A percentile compares a stretch with the other conserved stretches of the same genome.
phyloP scores from a whole-genome alignment of 768 basidiomycete genomes.

The button mushroom (Agaricus bisporus) region DNA sequence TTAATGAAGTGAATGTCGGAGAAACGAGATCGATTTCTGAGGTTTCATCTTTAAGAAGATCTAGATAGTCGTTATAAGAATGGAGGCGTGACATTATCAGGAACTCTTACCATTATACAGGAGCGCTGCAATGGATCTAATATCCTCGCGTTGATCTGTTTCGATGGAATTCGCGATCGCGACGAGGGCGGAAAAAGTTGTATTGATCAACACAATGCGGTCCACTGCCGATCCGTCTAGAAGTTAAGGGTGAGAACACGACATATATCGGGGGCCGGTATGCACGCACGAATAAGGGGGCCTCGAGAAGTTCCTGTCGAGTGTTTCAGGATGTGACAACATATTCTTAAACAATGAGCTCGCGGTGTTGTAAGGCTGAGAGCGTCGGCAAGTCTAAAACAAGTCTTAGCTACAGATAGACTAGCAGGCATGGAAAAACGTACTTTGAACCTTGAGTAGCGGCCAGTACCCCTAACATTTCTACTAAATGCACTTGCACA shows the following conservation, averaged over 20 bases:
- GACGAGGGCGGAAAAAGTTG: constrained; percentile 56
- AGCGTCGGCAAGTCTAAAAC: constrained; percentile 24
- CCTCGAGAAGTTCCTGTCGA: constrained; percentile 52
- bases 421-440: neutral
- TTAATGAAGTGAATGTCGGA: constrained; percentile 76
- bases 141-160: constrained; percentile 58
- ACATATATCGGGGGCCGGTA: neutral
- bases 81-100: neutral
- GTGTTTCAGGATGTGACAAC: constrained; percentile 73
- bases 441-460: constrained; percentile 27
- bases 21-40: constrained; percentile 74
- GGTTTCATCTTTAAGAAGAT: constrained; percentile 82
- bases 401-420: neutral
- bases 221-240: constrained; percentile 50
- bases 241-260: constrained; percentile 8
- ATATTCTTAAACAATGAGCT: constrained; percentile 76
- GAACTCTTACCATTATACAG: constrained; percentile 63
- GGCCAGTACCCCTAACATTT: constrained; percentile 59
- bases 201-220: constrained; percentile 57
- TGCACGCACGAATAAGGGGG: constrained; percentile 43
- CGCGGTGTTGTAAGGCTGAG: constrained; percentile 39
- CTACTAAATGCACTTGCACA: constrained; percentile 67
- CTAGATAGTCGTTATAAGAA: constrained; percentile 24
- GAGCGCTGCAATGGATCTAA: constrained; percentile 72
- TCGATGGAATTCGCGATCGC: constrained; percentile 54